Base-by-base conservation (phyloP, 352 stramenopile species). In the Phytophthora quininea region DNA sequence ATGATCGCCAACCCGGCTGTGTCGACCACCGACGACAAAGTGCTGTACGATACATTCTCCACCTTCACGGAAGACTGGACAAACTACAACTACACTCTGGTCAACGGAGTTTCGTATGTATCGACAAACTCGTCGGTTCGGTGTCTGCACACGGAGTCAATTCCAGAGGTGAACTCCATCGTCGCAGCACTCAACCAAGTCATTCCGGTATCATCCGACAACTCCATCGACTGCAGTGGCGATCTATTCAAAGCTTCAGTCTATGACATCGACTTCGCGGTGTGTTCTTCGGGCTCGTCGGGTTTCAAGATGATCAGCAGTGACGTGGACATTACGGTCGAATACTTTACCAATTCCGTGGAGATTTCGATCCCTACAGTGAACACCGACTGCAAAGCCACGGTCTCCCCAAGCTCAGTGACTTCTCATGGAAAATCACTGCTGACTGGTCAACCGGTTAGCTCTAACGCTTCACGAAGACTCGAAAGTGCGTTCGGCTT, bases 1-100 rank as follows among this genome's bases (percentile, higher is more conserved):
- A 67, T 79, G 3, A 62, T 79, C 46, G 71, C 56, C 4, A 76
- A 69, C 33, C 74, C 64, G 0, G 50, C 76, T 30, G 43, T 72
- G 15, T 66, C 56, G 0, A 32, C 53, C 9, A 47, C 56, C 11
- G 30, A 38, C 1, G 29, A 45, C 27, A 64, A 35, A 12, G 62
- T 82, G 24, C 50, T 70, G 7, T 82, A 72, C 51, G 61, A 77
- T 46, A 56, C 37, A 7, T 68, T 70, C 49, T 42, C 65, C n/a
- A 63, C 56, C 3, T 64, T 71, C 31, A 60, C 56, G 27, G 58
- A 71, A 37, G 65, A 68, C 15, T 37, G 48, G 24, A 62, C 48
- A 1, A 31, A 57, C n/a, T 32, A 69, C 19, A 74, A 71, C 50
- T 82, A 79, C 49, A 71, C 57, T 4, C 49, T 82, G 3, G 53